phyloP scores from a whole-genome alignment of 2,329 filamentous ascomycete genomes.

The Chalaropsis thielavioides region DNA sequence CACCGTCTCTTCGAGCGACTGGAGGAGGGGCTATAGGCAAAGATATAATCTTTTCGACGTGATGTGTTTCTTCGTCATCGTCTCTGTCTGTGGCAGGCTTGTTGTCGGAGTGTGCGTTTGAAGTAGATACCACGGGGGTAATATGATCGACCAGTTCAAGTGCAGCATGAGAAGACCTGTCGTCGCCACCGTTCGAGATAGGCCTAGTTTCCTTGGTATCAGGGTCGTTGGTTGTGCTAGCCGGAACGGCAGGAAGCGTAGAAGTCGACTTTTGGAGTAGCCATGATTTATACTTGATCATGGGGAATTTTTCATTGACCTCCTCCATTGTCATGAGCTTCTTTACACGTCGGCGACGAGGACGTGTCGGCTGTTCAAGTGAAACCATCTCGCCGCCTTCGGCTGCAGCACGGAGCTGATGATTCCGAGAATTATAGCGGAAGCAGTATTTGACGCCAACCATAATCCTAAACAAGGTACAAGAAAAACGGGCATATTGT shows the following conservation, averaged over 20 bases:
- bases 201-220: neutral
- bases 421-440: slow-evolving; percentile 88
- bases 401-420: slow-evolving; percentile 54
- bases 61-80: slow-evolving; percentile 20
- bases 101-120: neutral
- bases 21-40: slow-evolving; percentile 9
- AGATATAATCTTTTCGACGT: slow-evolving; percentile 12
- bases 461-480: slow-evolving; percentile 64
- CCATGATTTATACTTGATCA: slow-evolving; percentile 95
- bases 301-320: slow-evolving; percentile 91
- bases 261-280: slow-evolving; percentile 37
- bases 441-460: slow-evolving; percentile 99
- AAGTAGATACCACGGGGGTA: neutral
- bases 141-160: neutral
- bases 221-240: neutral
- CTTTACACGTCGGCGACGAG: slow-evolving; percentile 81
- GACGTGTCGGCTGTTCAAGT: slow-evolving; percentile 67
- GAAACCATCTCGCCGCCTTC: slow-evolving; percentile 83
- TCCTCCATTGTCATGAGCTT: slow-evolving; percentile 99
- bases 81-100: slow-evolving; percentile 16
- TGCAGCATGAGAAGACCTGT: neutral
- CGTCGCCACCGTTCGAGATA: neutral
- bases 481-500: neutral
- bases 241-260: slow-evolving; percentile 11
- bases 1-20: slow-evolving; percentile 9